These are phyloP conservation scores for Gypsophila paniculata DNA, from an alignment of 179 eudicot genomes.

Conservation along the genomic window DNA sequence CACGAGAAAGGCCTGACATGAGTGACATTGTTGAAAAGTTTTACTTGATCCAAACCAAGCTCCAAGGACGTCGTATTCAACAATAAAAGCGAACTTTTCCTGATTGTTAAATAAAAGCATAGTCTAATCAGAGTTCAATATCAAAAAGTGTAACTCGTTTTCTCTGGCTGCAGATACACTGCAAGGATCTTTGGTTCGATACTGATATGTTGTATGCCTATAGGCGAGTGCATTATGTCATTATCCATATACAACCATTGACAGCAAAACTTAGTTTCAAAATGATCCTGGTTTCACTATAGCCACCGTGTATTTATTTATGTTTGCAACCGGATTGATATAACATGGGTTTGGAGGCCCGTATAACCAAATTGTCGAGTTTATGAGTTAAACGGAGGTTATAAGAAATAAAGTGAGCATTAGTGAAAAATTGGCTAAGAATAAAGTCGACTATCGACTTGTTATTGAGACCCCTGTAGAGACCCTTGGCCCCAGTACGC, in stretches of 20 bases:
- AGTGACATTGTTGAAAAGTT: conserved; percentile 11
- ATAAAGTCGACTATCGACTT: too few species aligned
- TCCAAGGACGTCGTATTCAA: background rate
- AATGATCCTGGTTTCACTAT: background rate
- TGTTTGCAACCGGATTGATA: too few species aligned
- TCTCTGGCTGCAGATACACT: background rate
- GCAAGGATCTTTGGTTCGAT: background rate
- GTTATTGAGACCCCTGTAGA: too few species aligned
- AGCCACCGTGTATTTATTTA: background rate
- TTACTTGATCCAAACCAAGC: conserved; percentile 17
- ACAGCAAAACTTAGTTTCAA: background rate
- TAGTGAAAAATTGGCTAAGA: too few species aligned
- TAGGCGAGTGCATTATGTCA: background rate
- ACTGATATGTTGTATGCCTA: too few species aligned
- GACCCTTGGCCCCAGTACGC: too few species aligned
- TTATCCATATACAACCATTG: background rate
- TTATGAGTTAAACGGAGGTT: too few species aligned
- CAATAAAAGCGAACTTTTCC: background rate
- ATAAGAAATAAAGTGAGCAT: too few species aligned
- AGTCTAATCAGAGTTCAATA: background rate
- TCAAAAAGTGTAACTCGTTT: conserved; percentile 1
- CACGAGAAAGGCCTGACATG: conserved; percentile 22
- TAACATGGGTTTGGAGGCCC: too few species aligned
- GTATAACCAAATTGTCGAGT: too few species aligned
- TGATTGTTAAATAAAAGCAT: background rate